Base-by-base conservation (phyloP, 371 early-diverging fungal genomes). In the Saksenaea oblongispora region DNA sequence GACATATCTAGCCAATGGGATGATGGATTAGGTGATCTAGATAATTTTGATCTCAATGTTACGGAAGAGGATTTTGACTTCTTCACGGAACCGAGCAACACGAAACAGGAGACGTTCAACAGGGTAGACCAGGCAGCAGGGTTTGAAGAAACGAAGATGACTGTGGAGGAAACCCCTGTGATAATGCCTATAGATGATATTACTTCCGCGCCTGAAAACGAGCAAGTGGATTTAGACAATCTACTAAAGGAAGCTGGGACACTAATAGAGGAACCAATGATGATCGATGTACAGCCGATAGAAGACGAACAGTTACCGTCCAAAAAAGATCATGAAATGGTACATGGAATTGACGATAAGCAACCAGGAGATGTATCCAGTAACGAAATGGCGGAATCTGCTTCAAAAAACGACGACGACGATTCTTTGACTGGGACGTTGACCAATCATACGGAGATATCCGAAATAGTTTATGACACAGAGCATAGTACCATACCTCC, bases 21-120 rank as follows among this genome's bases (percentile, higher is more conserved):
- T 1, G 83, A 79, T 51, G 66, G 61, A 11, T 63, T 79, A 59
- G 69, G 62, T n/a, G 68, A 76, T 58, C 51, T 79, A 34, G 82
- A 78, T 44, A 76, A 63, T 35, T 73, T 82, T 54, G 77, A 76
- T 57, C 56, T 79, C 22, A 74, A 75, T 27, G 79, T 82, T 2
- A 82, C 82, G 9, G 82, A 82, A 37, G 82, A 71, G 51, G 82
- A 82, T 59, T 82, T 76, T 42, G 72, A 79, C 44, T 82, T 77
- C 63, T 82, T 82, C 11, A 22, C 51, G 7, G 51, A 47, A 22
- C 51, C 51, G 11, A 47, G 51, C 11, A 22, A 22, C 24, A 47
- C 10, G 18, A 47, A 47, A 22, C 51, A 47, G 15, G 51, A 39
- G 11, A 47, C 18, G 18, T 41, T 42, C 27, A 31, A 41, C 10